A percentile compares a stretch with the other conserved stretches of the same genome.
Evolutionary conservation across 1,284 basidiomycete species (phyloP).

Genomic region (Heterobasidion irregulare): DNA sequence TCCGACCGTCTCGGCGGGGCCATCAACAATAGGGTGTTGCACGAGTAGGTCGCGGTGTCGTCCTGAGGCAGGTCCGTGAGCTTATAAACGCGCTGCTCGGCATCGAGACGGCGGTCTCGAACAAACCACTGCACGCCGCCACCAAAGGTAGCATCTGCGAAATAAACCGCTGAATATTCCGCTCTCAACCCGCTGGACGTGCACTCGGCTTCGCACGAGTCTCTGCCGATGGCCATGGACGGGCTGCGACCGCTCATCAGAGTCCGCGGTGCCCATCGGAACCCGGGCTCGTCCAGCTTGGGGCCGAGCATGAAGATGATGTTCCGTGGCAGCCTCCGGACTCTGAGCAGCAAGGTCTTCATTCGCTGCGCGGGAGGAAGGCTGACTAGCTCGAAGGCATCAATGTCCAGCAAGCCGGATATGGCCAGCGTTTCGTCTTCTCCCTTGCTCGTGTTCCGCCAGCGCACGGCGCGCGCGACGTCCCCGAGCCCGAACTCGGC

Average conservation of each 20-base stretch:
- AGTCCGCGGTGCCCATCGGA: background rate
- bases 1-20: no score
- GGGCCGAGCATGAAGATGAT: background rate
- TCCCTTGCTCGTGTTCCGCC: conserved; percentile 7
- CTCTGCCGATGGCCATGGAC: background rate
- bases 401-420: conserved; percentile 4
- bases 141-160: background rate
- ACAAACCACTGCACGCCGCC: background rate
- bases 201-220: background rate
- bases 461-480: conserved; percentile 1
- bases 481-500: background rate
- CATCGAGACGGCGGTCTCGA: background rate
- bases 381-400: conserved; percentile 1
- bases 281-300: background rate
- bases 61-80: background rate
- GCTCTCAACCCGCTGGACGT: background rate
- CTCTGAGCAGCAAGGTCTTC: background rate
- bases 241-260: background rate
- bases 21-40: no score
- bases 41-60: background rate
- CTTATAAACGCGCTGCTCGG: no score
- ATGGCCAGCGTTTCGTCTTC: conserved; percentile 10
- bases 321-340: background rate
- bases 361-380: background rate
- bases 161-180: background rate